Conservation (phyloP, 768 basidiomycete species). For the Termitomyces titanicus region DNA sequence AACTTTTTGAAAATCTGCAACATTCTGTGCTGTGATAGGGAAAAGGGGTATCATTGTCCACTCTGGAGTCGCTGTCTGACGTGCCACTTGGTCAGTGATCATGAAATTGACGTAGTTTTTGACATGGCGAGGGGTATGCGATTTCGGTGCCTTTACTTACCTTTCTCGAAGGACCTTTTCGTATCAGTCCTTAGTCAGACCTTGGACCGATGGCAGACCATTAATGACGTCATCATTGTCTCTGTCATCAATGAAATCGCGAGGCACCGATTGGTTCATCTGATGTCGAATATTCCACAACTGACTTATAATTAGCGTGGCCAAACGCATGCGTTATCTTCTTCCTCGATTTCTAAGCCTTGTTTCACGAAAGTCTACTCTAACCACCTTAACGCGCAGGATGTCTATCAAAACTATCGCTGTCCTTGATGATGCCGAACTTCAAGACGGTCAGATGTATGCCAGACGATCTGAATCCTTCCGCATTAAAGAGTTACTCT, state of each 20-base stretch:
- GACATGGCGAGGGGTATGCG: too few species aligned
- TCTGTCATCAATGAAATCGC: not conserved
- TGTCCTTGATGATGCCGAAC: constrained; percentile 53
- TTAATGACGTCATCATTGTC: not conserved
- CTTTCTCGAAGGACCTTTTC: too few species aligned
- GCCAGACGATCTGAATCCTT: not conserved
- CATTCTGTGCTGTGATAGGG: too few species aligned
- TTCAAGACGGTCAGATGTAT: constrained; percentile 68
- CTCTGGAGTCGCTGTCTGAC: too few species aligned
- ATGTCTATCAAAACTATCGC: constrained; percentile 52
- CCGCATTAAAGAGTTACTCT: not conserved
- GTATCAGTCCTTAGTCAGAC: too few species aligned
- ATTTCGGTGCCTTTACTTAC: too few species aligned
- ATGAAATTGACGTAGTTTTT: too few species aligned
- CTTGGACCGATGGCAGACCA: too few species aligned
- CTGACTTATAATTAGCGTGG: constrained; percentile 1
- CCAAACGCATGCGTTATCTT: constrained; percentile 6
- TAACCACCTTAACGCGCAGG: constrained; percentile 14
- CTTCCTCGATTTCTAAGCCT: constrained; percentile 6
- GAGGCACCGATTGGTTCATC: not conserved
- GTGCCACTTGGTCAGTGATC: too few species aligned
- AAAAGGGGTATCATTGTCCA: too few species aligned
- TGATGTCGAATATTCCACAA: not conserved
- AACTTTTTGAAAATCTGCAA: too few species aligned
- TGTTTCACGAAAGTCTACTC: constrained; percentile 1